Conservation (phyloP, 495 filamentous ascomycete species). For the Xylaria castorea region DNA sequence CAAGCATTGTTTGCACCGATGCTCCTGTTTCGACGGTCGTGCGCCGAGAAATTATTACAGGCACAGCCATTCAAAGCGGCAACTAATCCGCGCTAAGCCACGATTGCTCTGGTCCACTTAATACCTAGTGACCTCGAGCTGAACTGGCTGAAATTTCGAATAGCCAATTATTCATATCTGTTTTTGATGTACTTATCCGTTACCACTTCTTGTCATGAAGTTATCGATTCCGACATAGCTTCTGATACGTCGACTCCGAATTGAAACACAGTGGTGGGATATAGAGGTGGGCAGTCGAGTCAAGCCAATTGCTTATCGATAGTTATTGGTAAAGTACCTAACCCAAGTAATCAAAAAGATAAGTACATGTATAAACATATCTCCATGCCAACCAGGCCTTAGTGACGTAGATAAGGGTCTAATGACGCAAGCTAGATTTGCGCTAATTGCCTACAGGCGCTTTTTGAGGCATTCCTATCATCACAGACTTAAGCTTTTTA, state of each 20-base stretch:
- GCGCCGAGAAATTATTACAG: constrained; percentile 11
- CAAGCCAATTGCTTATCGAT: neutral
- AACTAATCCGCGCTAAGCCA: constrained; percentile 30
- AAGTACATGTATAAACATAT: neutral
- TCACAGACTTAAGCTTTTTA: neutral
- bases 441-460: neutral
- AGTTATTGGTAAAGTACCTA: neutral
- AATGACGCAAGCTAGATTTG: neutral
- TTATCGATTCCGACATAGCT: neutral
- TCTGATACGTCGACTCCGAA: neutral
- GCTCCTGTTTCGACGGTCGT: constrained; percentile 13
- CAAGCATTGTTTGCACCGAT: neutral
- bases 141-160: constrained; percentile 8
- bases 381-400: constrained; percentile 12
- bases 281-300: neutral
- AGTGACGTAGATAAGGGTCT: constrained; percentile 8
- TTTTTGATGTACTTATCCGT: neutral
- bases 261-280: neutral
- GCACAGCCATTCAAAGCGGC: constrained; percentile 16
- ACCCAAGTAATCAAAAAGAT: neutral
- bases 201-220: neutral
- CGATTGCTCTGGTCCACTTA: neutral
- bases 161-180: neutral
- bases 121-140: constrained; percentile 6
- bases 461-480: neutral